Evolutionary conservation across 2,329 filamentous ascomycete species (phyloP), one percentile per base, ranked within the genome.

Genomic region (Penicillium expansum): DNA sequence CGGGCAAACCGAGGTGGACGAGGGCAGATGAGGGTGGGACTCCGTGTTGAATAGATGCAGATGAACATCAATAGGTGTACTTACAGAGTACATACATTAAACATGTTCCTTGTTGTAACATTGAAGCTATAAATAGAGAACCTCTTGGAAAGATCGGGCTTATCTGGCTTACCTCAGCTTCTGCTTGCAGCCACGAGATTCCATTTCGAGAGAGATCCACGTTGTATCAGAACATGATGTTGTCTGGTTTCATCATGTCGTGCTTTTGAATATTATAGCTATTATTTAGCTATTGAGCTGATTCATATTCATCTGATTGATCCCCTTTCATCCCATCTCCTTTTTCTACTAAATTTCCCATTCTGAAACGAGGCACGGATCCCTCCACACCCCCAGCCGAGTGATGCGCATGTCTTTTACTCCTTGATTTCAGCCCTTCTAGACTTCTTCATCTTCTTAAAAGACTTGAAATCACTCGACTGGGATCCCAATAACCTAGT

Each of bases 1-100:
- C 71, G 82, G 16, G 81, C 80, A 16, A 85, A 85, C 59, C 69
- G 82, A 33, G 79, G 80, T 3, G n/a, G n/a, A n/a, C 79, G 71
- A 43, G 82, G 82, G 1, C 78, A 82, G 48, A 83, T 83, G 79
- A 75, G 81, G 52, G 81, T 84, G 0, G 55, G 57, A 33, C 32
- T 60, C 37, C 48, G 42, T 18, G 18, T 51, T 42, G 14, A 51
- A 18, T 51, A 41, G n/a, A 45, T 13, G 13, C 35, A 18, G n/a
- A 37, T 37, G 9, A 37, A 33, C 14, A 33, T 16, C 24, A n/a
- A n/a, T n/a, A n/a, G n/a, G n/a, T n/a, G n/a, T n/a, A n/a, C n/a
- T n/a, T n/a, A n/a, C n/a, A n/a, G n/a, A n/a, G n/a, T n/a, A n/a
- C n/a, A n/a, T n/a, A n/a, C n/a, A n/a, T n/a, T n/a, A n/a, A n/a